phyloP scores from a whole-genome alignment of 176 grass and related monocot genomes.

The Miscanthus lutarioriparius region DNA sequence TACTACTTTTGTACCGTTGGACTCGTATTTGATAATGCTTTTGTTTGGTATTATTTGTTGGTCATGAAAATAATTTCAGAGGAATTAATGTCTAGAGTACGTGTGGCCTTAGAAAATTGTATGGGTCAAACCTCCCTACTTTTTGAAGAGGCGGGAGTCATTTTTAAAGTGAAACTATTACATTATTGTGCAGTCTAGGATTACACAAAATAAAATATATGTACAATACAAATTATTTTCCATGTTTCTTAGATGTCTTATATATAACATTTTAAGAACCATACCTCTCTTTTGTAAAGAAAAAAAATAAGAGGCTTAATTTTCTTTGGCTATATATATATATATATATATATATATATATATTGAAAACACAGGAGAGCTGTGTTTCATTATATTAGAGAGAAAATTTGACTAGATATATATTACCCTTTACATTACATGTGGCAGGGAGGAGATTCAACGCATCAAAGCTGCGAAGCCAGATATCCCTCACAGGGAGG shows the following conservation, averaged over 20 bases:
- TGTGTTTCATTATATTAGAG: too few species aligned
- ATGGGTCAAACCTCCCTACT: not conserved
- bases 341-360: too few species aligned
- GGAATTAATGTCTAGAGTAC: not conserved
- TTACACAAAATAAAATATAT: not conserved
- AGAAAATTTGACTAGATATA: not conserved
- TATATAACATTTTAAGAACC: not conserved
- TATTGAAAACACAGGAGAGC: too few species aligned
- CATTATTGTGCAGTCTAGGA: not conserved
- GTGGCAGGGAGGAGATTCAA: slow-evolving; percentile 94
- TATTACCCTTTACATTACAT: not conserved
- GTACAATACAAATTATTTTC: not conserved
- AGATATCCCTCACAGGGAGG: slow-evolving; percentile 95
- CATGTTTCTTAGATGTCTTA: not conserved
- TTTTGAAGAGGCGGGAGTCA: not conserved
- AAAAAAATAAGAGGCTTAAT: not conserved
- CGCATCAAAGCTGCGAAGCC: slow-evolving; percentile 94
- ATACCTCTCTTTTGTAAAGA: not conserved
- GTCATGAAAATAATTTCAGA: too few species aligned
- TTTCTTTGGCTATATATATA: not conserved
- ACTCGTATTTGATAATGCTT: too few species aligned
- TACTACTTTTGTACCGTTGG: too few species aligned
- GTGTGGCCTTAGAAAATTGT: not conserved
- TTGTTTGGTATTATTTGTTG: too few species aligned
- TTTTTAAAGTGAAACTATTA: not conserved